phyloP scores from a whole-genome alignment of 768 basidiomycete species.

The Suillus clintonianus region DNA sequence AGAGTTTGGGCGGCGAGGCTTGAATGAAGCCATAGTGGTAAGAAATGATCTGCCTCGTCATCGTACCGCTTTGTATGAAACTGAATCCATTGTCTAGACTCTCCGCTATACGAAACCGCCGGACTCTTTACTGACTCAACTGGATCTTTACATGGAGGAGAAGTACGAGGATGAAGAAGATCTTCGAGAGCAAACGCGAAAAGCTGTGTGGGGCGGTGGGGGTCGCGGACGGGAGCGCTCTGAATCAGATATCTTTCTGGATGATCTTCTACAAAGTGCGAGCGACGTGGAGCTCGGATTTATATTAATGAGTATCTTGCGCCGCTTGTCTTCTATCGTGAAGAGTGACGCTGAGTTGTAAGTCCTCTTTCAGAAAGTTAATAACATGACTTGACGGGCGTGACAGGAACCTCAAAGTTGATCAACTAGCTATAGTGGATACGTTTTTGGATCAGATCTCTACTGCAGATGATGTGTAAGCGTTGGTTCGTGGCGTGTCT shows the following conservation, averaged over 20 bases:
- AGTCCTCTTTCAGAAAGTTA: constrained; percentile 25
- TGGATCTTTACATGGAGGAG: constrained; percentile 83
- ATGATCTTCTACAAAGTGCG: constrained; percentile 61
- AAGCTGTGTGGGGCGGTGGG: constrained; percentile 28
- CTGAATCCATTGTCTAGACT: constrained; percentile 45
- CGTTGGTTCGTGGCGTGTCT: not conserved
- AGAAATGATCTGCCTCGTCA: constrained; percentile 28
- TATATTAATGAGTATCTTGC: constrained; percentile 58
- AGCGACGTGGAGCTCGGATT: constrained; percentile 39
- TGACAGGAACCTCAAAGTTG: constrained; percentile 60
- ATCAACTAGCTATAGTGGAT: constrained; percentile 59
- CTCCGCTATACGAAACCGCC: constrained; percentile 77
- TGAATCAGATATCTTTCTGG: constrained; percentile 56
- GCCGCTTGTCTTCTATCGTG: constrained; percentile 55
- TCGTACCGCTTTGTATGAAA: not conserved
- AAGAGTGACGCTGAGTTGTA: constrained; percentile 64
- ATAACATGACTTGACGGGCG: constrained; percentile 5
- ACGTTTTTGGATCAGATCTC: constrained; percentile 50
- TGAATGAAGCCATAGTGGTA: constrained; percentile 86
- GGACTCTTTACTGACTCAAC: constrained; percentile 74
- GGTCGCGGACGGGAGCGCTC: constrained; percentile 31
- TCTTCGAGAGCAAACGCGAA: constrained; percentile 64
- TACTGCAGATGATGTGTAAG: not conserved
- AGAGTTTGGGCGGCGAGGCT: constrained; percentile 77
- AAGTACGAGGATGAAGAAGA: constrained; percentile 91